Base-by-base conservation (phyloP, 257 asterid species). In the Rhazya stricta region DNA sequence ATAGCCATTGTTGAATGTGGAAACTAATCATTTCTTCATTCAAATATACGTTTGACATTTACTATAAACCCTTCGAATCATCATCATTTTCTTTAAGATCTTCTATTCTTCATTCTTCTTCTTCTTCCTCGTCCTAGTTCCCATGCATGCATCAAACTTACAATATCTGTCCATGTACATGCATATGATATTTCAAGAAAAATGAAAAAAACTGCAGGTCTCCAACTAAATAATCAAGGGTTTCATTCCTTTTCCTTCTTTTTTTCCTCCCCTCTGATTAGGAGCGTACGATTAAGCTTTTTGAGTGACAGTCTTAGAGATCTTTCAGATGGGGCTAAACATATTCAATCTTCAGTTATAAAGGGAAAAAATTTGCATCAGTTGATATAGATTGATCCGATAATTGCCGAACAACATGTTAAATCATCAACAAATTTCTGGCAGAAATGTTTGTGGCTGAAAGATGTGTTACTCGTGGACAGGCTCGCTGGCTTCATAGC, bases 351-450 rank as follows among this genome's bases (percentile, higher is more conserved):
- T 62, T 62, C 25, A 32, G 42, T 34, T 32, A 25, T 34, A 34
- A 62, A 62, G 69, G 43, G n/a, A 39, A 69, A 23, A 67, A 36
- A 34, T 63, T 13, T 62, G 67, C 43, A 68, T 73, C 63, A 74
- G 9, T 69, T 75, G 70, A 67, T 79, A 29, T 79, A 29, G 71
- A 68, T 62, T 62, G 79, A 71, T 75, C 46, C 21, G 73, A 68
- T 15, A 68, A 43, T 82, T 57, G 81, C 74, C 58, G 69, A 76
- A 75, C 80, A 50, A 67, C 75, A 79, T 43, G 77, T 79, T 79
- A 79, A 72, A 79, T 82, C 83, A 79, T 48, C 72, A 82, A 79
- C 83, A 61, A 76, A 79, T 76, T 82, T 79, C 77, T 72, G 79
- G 73, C 79, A 25, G 60, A 72, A 39, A 23, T 61, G 77, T 48